These are phyloP conservation scores for Amanita polypyramis DNA, from an alignment of 768 basidiomycete genomes.

Conservation along the genomic window DNA sequence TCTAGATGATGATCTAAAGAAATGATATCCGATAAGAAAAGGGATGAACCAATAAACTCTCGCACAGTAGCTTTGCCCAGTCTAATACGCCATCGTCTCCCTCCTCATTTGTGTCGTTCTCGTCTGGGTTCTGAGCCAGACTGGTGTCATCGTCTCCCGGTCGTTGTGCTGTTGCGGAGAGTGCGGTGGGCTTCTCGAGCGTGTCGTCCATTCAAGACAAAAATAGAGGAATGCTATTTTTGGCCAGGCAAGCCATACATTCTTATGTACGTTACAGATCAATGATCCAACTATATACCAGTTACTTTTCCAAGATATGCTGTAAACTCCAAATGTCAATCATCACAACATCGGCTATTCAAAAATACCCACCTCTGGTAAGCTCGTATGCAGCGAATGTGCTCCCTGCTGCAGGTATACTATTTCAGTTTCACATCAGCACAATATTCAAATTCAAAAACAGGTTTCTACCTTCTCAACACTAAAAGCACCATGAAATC, in stretches of 20 bases:
- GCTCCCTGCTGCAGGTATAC: constrained; percentile 85
- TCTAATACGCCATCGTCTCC: constrained; percentile 72
- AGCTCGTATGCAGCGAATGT: constrained; percentile 89
- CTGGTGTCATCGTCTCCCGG: too few species aligned
- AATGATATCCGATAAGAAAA: neutral
- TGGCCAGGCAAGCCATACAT: too few species aligned
- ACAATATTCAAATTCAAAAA: neutral
- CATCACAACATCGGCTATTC: too few species aligned
- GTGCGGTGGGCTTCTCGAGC: constrained; percentile 12
- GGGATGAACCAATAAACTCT: neutral
- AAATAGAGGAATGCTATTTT: too few species aligned
- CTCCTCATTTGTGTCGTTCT: constrained; percentile 44
- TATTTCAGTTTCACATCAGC: constrained; percentile 15
- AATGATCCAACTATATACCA: too few species aligned
- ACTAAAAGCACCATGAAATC: constrained; percentile 26
- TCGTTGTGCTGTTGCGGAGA: constrained; percentile 12
- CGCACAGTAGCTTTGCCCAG: constrained; percentile 70
- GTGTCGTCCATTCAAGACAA: constrained; percentile 1
- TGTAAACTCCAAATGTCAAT: too few species aligned
- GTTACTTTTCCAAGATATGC: too few species aligned
- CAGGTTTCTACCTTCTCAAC: constrained; percentile 41
- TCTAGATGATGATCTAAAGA: constrained; percentile 6
- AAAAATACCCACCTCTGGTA: constrained; percentile 36
- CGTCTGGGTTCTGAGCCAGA: constrained; percentile 11
- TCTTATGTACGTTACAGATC: too few species aligned